These are phyloP conservation scores for Penicillium lagena DNA, from an alignment of 495 filamentous ascomycete genomes.

Conservation along the genomic window DNA sequence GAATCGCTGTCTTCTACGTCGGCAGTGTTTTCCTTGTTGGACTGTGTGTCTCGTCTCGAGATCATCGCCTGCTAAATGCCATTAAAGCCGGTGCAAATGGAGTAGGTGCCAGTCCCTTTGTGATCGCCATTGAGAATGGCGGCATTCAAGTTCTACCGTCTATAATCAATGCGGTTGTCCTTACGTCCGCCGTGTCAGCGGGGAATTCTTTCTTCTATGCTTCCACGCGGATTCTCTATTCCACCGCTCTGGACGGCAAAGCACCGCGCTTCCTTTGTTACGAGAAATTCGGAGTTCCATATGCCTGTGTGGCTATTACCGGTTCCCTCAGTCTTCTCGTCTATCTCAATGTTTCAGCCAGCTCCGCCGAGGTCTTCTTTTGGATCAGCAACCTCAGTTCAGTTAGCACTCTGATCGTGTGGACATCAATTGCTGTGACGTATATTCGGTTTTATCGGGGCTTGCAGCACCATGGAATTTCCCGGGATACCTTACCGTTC, in stretches of 20 bases:
- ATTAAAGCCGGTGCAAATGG: constrained; percentile 32
- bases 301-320: constrained; percentile 22
- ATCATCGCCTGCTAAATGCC: constrained; percentile 14
- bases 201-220: constrained; percentile 72
- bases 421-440: constrained; percentile 46
- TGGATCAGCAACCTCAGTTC: constrained; percentile 53
- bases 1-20: constrained; percentile 74
- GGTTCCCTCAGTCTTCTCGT: constrained; percentile 18
- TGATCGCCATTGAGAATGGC: constrained; percentile 46
- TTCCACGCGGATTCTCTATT: constrained; percentile 48
- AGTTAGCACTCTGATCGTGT: constrained; percentile 46
- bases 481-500: constrained; percentile 39
- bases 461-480: constrained; percentile 37
- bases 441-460: constrained; percentile 53
- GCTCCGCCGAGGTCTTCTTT: constrained; percentile 23
- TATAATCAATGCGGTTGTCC: constrained; percentile 68
- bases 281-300: constrained; percentile 35
- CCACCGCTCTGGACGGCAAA: background rate
- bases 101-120: constrained; percentile 21
- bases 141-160: constrained; percentile 58
- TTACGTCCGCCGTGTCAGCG: constrained; percentile 56
- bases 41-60: constrained; percentile 29
- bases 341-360: constrained; percentile 24
- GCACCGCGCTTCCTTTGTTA: constrained; percentile 53
- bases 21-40: constrained; percentile 46